Base-by-base conservation (phyloP, 768 basidiomycete genomes). In the Serpula lacrymans region DNA sequence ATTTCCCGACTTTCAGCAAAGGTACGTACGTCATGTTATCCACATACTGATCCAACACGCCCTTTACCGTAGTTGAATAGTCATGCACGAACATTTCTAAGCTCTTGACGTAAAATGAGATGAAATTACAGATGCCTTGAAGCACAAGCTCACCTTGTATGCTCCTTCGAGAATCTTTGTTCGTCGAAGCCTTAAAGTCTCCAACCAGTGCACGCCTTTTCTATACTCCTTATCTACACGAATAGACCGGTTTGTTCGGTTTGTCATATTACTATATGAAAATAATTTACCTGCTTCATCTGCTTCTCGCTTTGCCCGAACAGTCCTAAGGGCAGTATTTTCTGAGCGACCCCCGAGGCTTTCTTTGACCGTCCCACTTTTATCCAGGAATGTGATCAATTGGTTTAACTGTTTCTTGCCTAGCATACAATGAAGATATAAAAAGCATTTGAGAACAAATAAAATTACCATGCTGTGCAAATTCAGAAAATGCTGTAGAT, bases 181-280 rank as follows among this genome's bases (percentile, higher is more conserved):
- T 45, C 88, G 73, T 27, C 85, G 76, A 26, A 95, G 69, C 25
- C 93, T 71, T 26, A 95, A 70, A 0, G 92, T 93, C 67, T 96
- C 92, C n/a, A 92, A 66, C 84, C 89, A 88, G 60, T 95, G 84
- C 17, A 96, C 82, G 24, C 80, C 90, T 49, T 84, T 87, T 20
- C 92, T 72, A 54, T 96, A 96, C 44, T 94, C 91, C 58, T 84
- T 88, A 59, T 96, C 92, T 88, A 51, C 31, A 42, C 28, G 30
- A 37, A 31, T 31, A 50, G 24, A 37, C 39, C 17, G 35, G 14
- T 21, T n/a, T 27, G 31, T 26, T 23, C 17, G 10, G n/a, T 37
- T 35, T 12, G 11, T 17, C 14, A 23, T 6, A 39, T 39, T 18
- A 6, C 24, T 16, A 9, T 12, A 34, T 13, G 29, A n/a, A 35